A percentile compares a stretch with the other conserved stretches of the same genome.
Evolutionary conservation across 2,329 filamentous ascomycete species (phyloP).

Genomic region (Penicillium sp.): DNA sequence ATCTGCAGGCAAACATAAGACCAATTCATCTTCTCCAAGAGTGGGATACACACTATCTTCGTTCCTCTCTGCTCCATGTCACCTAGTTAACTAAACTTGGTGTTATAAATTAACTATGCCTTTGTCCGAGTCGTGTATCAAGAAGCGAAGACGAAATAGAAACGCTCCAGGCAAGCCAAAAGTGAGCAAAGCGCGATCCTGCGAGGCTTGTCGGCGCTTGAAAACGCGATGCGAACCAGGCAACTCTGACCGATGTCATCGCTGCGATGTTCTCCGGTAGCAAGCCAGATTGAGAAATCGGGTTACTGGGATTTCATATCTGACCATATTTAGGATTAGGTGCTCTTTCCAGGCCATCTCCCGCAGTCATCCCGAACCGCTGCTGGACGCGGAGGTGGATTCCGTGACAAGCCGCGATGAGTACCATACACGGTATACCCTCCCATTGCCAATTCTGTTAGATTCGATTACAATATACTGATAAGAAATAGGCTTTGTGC

Average conservation of each 20-base stretch:
- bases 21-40: not conserved
- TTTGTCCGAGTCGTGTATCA: not conserved
- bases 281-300: not conserved
- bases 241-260: slow-evolving; percentile 12
- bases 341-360: not conserved
- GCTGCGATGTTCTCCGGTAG: slow-evolving; percentile 12
- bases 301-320: not conserved
- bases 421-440: not conserved
- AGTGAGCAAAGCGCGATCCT: not conserved
- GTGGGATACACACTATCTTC: not conserved
- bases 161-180: not conserved
- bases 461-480: not conserved
- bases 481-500: not conserved
- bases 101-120: not conserved
- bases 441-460: accelerated
- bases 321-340: not conserved
- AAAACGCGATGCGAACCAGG: slow-evolving; percentile 1
- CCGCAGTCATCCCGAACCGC: not conserved
- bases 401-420: not conserved
- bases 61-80: not conserved
- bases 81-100: not conserved
- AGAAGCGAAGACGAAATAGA: not conserved
- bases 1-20: not conserved
- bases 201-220: not conserved
- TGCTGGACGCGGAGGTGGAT: not conserved